phyloP scores from a whole-genome alignment of 495 filamentous ascomycete species.

The Aspergillus nidulans region DNA sequence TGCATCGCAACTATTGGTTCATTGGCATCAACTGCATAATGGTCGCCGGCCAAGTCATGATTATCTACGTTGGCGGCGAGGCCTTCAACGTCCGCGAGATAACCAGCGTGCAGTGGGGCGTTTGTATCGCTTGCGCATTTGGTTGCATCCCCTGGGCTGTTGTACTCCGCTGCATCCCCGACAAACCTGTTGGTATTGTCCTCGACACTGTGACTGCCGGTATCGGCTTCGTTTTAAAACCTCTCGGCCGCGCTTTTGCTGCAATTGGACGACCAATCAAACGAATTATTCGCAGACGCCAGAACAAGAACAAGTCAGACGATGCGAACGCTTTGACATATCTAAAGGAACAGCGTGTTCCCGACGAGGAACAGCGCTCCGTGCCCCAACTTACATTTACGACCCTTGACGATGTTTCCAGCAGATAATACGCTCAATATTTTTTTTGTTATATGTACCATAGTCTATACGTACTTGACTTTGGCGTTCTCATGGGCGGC shows the following conservation, averaged over 20 bases:
- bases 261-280: not conserved
- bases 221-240: conserved; percentile 26
- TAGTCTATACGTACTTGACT: not conserved
- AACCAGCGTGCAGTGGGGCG: conserved; percentile 66
- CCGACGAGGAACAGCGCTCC: conserved; percentile 8
- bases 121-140: conserved; percentile 66
- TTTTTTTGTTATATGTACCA: not conserved
- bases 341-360: not conserved
- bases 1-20: conserved; percentile 75
- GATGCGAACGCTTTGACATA: conserved; percentile 2
- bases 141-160: conserved; percentile 73
- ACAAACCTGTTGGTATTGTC: conserved; percentile 46
- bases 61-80: conserved; percentile 68
- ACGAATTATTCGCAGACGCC: not conserved
- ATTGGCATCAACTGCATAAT: conserved; percentile 76
- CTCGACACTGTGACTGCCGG: conserved; percentile 31
- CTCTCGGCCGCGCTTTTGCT: conserved; percentile 20
- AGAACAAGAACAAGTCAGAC: not conserved
- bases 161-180: conserved; percentile 63
- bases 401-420: conserved; percentile 4
- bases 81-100: conserved; percentile 72
- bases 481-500: not conserved
- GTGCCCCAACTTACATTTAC: conserved; percentile 9
- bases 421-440: not conserved
- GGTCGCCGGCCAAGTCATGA: conserved; percentile 74